Evolutionary conservation across 179 eudicot species (phyloP).

Genomic region (Monotropa hypopitys): DNA sequence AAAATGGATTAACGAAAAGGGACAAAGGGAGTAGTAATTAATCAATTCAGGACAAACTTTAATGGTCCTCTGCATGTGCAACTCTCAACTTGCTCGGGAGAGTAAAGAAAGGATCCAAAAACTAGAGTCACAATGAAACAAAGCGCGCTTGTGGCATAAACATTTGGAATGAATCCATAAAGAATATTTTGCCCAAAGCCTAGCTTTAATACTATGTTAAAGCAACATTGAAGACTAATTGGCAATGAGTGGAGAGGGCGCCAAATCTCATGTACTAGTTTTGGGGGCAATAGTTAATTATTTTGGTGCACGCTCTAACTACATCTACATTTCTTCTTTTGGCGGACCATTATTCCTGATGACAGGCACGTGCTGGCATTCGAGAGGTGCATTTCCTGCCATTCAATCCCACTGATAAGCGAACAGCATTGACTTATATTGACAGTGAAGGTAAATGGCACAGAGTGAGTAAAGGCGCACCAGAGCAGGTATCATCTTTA

Average conservation of each 20-base stretch:
- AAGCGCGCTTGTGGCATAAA: no score
- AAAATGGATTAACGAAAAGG: background rate
- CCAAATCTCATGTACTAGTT: background rate
- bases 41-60: no score
- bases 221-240: no score
- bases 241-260: no score
- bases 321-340: background rate
- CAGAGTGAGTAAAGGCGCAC: slow-evolving; percentile 91
- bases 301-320: background rate
- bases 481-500: slow-evolving; percentile 56
- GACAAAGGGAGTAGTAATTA: background rate
- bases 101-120: no score
- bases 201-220: no score
- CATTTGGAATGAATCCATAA: no score
- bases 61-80: no score
- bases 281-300: background rate
- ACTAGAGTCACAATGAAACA: no score
- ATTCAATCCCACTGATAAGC: slow-evolving; percentile 84
- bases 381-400: slow-evolving; percentile 84
- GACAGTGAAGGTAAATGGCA: slow-evolving; percentile 71
- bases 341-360: background rate
- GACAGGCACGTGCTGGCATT: slow-evolving; percentile 70
- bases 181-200: no score
- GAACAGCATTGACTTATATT: slow-evolving; percentile 76
- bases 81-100: no score